Conservation (phyloP, 495 filamentous ascomycete genomes). For the Peziza echinospora region DNA sequence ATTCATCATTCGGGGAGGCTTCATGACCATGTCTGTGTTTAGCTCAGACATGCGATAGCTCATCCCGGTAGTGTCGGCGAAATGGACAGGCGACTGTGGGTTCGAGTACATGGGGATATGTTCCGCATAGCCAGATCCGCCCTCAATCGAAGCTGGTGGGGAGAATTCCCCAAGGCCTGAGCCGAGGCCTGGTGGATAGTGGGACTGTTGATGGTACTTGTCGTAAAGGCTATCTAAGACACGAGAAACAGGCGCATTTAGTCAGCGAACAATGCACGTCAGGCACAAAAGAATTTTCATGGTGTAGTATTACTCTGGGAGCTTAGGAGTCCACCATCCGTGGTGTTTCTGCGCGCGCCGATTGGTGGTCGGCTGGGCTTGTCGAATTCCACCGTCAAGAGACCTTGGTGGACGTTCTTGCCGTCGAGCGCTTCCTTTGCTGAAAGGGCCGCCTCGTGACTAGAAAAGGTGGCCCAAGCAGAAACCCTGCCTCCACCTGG, state of each 20-base stretch:
- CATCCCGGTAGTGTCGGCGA: background rate
- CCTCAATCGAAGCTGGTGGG: background rate
- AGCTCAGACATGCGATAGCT: background rate
- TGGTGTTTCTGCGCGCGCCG: background rate
- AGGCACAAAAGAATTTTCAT: too few species aligned
- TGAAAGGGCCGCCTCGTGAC: conserved; percentile 11
- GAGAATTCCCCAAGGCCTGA: background rate
- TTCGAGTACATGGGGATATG: background rate
- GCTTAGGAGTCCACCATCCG: background rate
- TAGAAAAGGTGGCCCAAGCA: conserved; percentile 11
- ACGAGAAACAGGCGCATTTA: too few species aligned
- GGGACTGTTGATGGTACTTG: background rate
- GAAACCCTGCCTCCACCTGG: conserved; percentile 1
- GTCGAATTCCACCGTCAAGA: background rate
- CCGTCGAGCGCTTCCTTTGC: conserved; percentile 12
- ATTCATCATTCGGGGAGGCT: too few species aligned
- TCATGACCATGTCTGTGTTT: too few species aligned
- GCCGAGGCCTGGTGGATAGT: background rate
- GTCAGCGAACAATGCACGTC: too few species aligned
- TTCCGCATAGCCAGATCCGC: background rate
- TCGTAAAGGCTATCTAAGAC: background rate
- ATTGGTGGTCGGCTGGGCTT: background rate
- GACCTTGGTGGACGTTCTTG: conserved; percentile 6
- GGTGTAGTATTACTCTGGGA: background rate
- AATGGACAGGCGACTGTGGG: background rate